A percentile compares a stretch with the other conserved stretches of the same genome.
These are phyloP conservation scores for Podosphaera xanthii DNA, from an alignment of 2,329 filamentous ascomycete species.

Conservation along the genomic window DNA sequence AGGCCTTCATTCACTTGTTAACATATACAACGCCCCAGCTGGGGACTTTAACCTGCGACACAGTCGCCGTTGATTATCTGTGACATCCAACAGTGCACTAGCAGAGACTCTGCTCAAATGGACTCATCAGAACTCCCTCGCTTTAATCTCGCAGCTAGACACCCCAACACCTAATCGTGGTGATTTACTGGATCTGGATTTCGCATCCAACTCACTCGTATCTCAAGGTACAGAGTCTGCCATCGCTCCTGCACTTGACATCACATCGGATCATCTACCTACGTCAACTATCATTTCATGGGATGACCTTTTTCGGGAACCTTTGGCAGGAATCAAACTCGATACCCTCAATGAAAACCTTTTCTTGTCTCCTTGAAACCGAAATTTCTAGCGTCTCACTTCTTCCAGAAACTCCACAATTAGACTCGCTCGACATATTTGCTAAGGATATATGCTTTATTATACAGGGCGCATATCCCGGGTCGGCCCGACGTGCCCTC, in stretches of 20 bases:
- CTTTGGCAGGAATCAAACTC: background rate
- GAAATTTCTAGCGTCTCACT: background rate
- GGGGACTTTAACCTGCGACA: background rate
- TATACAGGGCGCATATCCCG: background rate
- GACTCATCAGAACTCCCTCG: background rate
- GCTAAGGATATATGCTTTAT: background rate
- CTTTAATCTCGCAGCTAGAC: background rate
- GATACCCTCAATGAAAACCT: background rate
- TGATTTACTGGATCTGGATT: background rate
- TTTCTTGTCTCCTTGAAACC: background rate
- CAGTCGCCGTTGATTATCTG: background rate
- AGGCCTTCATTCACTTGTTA: background rate
- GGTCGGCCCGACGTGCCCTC: background rate
- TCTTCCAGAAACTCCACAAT: background rate
- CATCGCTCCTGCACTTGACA: background rate
- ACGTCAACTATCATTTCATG: background rate
- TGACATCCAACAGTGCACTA: background rate
- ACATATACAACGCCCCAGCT: background rate
- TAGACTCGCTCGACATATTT: background rate
- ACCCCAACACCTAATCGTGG: background rate
- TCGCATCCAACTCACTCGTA: background rate
- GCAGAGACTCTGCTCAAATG: background rate
- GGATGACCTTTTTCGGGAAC: background rate
- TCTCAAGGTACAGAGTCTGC: background rate
- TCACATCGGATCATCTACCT: background rate